These are phyloP conservation scores for Plasmodium knowlesi DNA, from an alignment of 169 alveolate species.

Conservation along the genomic window DNA sequence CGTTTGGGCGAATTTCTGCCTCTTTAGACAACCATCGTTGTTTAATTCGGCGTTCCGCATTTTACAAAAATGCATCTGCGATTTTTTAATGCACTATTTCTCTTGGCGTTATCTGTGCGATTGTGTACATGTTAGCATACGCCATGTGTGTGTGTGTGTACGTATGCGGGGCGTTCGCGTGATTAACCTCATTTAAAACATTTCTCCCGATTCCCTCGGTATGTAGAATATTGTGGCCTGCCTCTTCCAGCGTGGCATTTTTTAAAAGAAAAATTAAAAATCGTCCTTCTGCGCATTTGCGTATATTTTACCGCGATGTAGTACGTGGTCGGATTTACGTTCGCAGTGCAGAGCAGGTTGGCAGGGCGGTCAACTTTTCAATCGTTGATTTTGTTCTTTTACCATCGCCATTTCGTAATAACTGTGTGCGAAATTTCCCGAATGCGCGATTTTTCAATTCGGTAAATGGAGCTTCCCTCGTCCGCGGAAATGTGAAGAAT, in stretches of 20 bases:
- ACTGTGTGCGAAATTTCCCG: slow-evolving; percentile 34
- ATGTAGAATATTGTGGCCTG: not conserved
- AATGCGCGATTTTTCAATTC: slow-evolving; percentile 1
- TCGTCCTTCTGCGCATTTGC: not conserved
- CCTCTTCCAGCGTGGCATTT: not conserved
- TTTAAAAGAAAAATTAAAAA: slow-evolving; percentile 6
- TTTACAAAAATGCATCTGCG: not conserved
- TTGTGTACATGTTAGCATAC: not conserved
- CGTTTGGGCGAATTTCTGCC: not conserved
- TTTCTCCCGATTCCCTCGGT: not conserved
- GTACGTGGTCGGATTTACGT: not conserved
- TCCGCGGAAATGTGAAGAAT: not conserved
- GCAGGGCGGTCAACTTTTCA: not conserved
- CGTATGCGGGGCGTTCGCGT: not conserved
- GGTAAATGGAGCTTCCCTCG: not conserved
- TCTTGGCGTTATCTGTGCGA: not conserved
- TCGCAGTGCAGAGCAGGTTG: not conserved
- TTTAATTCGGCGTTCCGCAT: not conserved
- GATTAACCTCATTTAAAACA: not conserved
- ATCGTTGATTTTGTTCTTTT: not conserved
- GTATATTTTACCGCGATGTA: not conserved
- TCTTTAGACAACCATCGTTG: slow-evolving; percentile 1
- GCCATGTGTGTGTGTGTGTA: not conserved
- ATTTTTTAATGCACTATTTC: slow-evolving; percentile 27
- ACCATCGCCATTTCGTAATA: not conserved